Conservation (phyloP, 1,139 yeast species). For the Yamadazyma kanchanaburiensis region DNA sequence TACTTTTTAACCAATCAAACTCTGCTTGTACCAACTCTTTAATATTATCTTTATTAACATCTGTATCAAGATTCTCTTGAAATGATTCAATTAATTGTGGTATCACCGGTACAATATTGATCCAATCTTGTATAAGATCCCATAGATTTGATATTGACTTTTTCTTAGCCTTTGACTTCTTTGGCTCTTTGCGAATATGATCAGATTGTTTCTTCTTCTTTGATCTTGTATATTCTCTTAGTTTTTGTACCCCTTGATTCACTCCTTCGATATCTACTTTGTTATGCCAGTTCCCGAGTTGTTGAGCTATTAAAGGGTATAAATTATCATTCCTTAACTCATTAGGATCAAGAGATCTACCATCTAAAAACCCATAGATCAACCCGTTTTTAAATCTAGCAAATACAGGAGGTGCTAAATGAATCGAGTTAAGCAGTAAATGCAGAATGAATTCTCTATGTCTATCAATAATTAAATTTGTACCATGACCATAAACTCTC, state of each 20-base stretch:
- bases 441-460: constrained; percentile 76
- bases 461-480: constrained; percentile 69
- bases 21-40: constrained; percentile 44
- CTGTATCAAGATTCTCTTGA: constrained; percentile 23
- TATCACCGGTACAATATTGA: constrained; percentile 52
- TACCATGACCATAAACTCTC: constrained; percentile 75
- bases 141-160: constrained; percentile 48
- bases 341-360: constrained; percentile 56
- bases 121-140: constrained; percentile 63
- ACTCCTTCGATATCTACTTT: constrained; percentile 43
- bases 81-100: constrained; percentile 42
- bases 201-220: constrained; percentile 14
- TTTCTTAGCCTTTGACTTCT: constrained; percentile 21
- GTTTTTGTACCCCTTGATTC: constrained; percentile 47
- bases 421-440: constrained; percentile 54
- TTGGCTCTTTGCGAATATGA: constrained; percentile 8
- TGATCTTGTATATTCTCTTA: constrained; percentile 31
- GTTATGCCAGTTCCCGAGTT: constrained; percentile 72
- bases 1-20: constrained; percentile 50
- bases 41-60: constrained; percentile 28
- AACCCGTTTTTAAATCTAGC: constrained; percentile 74
- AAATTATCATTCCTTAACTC: constrained; percentile 49
- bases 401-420: constrained; percentile 67
- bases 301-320: constrained; percentile 60
- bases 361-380: constrained; percentile 67